These are phyloP conservation scores for Trametes versicolor DNA, from an alignment of 1,284 basidiomycete genomes.

Conservation along the genomic window DNA sequence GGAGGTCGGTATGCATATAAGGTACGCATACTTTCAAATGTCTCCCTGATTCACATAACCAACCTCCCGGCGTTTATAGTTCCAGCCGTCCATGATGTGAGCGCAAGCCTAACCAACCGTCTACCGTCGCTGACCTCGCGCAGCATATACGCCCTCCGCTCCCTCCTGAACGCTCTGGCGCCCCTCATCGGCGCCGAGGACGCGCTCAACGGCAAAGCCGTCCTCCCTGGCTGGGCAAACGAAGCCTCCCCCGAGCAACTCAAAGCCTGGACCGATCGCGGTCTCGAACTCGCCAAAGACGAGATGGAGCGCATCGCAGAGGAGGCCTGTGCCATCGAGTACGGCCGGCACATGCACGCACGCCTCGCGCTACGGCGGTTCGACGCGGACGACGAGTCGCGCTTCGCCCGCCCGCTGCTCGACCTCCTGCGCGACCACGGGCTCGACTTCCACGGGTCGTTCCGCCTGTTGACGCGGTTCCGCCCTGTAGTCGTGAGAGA, in stretches of 20 bases:
- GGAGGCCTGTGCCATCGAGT: slow-evolving; percentile 65
- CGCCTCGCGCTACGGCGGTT: slow-evolving; percentile 76
- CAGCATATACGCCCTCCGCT: slow-evolving; percentile 81
- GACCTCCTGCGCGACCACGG: slow-evolving; percentile 73
- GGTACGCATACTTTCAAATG: slow-evolving; percentile 49
- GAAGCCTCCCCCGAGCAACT: slow-evolving; percentile 62
- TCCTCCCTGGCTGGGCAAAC: slow-evolving; percentile 71
- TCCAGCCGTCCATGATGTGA: slow-evolving; percentile 51
- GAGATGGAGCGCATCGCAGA: slow-evolving; percentile 70
- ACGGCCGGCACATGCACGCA: slow-evolving; percentile 75
- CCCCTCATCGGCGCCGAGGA: slow-evolving; percentile 87
- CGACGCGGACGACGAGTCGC: slow-evolving; percentile 65
- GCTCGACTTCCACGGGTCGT: slow-evolving; percentile 87
- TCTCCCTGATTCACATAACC: slow-evolving; percentile 19
- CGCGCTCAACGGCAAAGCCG: slow-evolving; percentile 60
- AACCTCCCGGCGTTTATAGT: slow-evolving; percentile 29
- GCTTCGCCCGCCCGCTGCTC: slow-evolving; percentile 71
- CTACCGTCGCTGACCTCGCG: slow-evolving; percentile 12
- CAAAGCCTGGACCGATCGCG: slow-evolving; percentile 68
- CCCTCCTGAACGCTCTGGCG: slow-evolving; percentile 77
- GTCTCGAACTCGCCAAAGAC: slow-evolving; percentile 59
- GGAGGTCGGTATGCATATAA: slow-evolving; percentile 89
- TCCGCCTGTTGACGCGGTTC: slow-evolving; percentile 78
- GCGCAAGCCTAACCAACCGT: slow-evolving; percentile 62
- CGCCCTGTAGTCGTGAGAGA: slow-evolving; percentile 53